Evolutionary conservation across 1,284 basidiomycete species (phyloP).

Genomic region (Leccinum colubrinum): DNA sequence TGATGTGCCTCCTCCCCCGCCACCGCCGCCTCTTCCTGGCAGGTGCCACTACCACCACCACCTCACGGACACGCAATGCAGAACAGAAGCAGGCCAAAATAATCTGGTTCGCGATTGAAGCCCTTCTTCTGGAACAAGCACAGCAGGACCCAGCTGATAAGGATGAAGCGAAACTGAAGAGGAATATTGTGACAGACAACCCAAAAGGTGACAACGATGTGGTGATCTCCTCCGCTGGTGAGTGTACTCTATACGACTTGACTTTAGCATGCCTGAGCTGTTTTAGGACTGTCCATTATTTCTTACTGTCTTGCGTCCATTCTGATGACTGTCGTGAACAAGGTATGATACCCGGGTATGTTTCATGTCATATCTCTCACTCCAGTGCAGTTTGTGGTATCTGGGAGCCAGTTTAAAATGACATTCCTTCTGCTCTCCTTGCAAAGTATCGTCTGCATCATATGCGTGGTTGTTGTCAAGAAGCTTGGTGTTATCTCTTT

Average conservation of each 20-base stretch:
- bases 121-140: neutral
- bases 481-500: slow-evolving; percentile 85
- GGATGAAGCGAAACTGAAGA: slow-evolving; percentile 32
- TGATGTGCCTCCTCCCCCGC: no score
- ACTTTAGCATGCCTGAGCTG: neutral
- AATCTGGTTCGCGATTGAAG: no score
- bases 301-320: slow-evolving; percentile 96
- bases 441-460: slow-evolving; percentile 86
- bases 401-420: slow-evolving; percentile 93
- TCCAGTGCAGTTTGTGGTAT: slow-evolving; percentile 81
- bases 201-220: slow-evolving; percentile 16
- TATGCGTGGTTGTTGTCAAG: slow-evolving; percentile 77
- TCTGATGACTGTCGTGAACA: slow-evolving; percentile 97
- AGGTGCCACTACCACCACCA: no score
- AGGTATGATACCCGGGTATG: slow-evolving; percentile 51
- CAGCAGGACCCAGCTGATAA: slow-evolving; percentile 17
- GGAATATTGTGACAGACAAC: slow-evolving; percentile 27
- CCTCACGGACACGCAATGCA: no score
- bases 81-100: no score
- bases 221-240: slow-evolving; percentile 27
- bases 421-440: slow-evolving; percentile 93
- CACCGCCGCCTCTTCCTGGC: no score
- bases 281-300: slow-evolving; percentile 72
- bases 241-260: slow-evolving; percentile 2
- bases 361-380: slow-evolving; percentile 6